Conservation (phyloP, 352 stramenopile species). For the Phytophthora tentaculata region DNA sequence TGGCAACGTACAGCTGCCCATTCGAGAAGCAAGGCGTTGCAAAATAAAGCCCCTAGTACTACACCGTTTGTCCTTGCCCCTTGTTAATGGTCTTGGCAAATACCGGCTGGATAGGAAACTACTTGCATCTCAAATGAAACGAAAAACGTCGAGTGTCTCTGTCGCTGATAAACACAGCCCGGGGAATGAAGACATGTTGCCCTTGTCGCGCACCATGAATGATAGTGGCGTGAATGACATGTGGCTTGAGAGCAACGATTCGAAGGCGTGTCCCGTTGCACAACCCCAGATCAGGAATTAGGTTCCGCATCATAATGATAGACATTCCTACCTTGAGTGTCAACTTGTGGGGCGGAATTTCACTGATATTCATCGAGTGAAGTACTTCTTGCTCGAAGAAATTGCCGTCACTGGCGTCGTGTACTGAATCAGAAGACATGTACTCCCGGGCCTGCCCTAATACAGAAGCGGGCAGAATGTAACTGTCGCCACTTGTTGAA, state of each 20-base stretch:
- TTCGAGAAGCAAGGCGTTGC: not conserved
- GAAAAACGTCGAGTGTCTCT: not conserved
- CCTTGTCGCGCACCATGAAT: too few relatives aligned
- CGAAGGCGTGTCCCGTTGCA: too few relatives aligned
- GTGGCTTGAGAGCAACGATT: too few relatives aligned
- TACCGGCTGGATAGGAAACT: not conserved
- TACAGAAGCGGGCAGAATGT: too few relatives aligned
- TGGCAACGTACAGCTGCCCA: too few relatives aligned
- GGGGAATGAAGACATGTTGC: too few relatives aligned
- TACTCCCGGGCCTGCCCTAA: not conserved
- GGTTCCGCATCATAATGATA: not conserved
- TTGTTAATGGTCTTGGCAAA: not conserved
- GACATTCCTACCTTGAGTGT: too few relatives aligned
- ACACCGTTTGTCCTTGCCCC: not conserved
- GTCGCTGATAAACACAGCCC: not conserved
- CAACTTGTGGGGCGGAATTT: too few relatives aligned
- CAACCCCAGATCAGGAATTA: not conserved
- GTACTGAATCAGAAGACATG: not conserved
- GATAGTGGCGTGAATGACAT: too few relatives aligned
- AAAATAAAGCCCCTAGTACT: not conserved
- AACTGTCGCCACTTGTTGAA: too few relatives aligned
- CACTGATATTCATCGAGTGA: too few relatives aligned
- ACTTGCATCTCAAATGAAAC: not conserved
- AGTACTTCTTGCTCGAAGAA: not conserved
- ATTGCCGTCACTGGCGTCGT: not conserved